A percentile compares a stretch with the other conserved stretches of the same genome.
Conservation (phyloP, 2,329 filamentous ascomycete species). For the Diaporthe sp. region DNA sequence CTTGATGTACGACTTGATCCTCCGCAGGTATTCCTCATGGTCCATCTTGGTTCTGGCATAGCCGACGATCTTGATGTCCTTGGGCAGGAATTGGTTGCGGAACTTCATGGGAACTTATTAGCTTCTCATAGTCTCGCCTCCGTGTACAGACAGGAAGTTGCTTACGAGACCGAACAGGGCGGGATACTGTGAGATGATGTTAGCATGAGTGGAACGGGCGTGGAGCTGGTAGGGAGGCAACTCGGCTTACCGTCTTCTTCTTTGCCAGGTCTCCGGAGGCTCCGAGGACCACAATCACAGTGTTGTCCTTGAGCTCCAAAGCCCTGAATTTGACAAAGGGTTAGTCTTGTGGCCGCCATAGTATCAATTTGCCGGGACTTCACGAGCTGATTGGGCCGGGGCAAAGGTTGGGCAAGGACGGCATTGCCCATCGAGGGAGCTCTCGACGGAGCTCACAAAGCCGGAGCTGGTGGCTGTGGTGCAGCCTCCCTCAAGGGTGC, state of each 20-base stretch:
- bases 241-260: conserved; percentile 90
- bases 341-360: conserved; percentile 49
- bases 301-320: conserved; percentile 98
- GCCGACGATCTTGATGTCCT: conserved; percentile 96
- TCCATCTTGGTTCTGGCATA: conserved; percentile 99
- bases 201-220: conserved; percentile 39
- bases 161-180: conserved; percentile 96
- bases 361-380: not conserved
- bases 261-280: conserved; percentile 98
- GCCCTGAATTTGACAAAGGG: conserved; percentile 63
- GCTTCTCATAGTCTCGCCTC: conserved; percentile 16
- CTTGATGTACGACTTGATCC: conserved; percentile 98
- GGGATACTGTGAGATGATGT: conserved; percentile 75
- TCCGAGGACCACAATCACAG: conserved; percentile 93
- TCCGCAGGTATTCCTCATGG: conserved; percentile 91
- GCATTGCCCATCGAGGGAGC: not conserved
- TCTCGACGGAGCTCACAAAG: conserved; percentile 21
- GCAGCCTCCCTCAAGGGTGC: not conserved
- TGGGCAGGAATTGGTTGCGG: conserved; percentile 98
- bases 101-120: conserved; percentile 68
- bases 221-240: conserved; percentile 34
- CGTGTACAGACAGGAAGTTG: conserved; percentile 42
- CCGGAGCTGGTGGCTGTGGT: not conserved
- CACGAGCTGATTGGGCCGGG: not conserved
- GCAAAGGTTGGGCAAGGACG: not conserved